phyloP scores from a whole-genome alignment of 139 green algal genomes.

The Chlorella sp. region DNA sequence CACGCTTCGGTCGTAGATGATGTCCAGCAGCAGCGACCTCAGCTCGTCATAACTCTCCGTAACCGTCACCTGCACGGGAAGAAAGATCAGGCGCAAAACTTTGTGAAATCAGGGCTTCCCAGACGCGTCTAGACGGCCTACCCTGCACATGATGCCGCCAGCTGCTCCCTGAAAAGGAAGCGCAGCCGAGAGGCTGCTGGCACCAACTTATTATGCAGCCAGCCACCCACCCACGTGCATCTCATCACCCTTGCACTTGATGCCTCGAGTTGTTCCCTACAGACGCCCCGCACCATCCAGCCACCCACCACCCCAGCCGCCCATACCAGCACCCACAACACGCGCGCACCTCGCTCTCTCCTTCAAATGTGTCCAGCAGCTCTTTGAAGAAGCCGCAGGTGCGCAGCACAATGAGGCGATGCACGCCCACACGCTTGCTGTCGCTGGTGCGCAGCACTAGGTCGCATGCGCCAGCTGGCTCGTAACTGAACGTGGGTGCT shows the following conservation, averaged over 20 bases:
- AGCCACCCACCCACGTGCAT: no score
- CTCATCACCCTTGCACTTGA: not conserved
- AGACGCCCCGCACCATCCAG: not conserved
- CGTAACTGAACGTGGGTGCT: not conserved
- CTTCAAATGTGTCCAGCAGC: not conserved
- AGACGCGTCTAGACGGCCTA: no score
- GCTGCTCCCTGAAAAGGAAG: no score
- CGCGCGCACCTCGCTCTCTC: not conserved
- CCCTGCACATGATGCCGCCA: no score
- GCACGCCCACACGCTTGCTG: constrained; percentile 11
- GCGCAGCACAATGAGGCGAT: constrained; percentile 30
- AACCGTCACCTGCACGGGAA: not conserved
- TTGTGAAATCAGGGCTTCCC: not conserved
- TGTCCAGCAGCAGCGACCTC: constrained; percentile 6
- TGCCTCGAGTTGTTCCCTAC: no score
- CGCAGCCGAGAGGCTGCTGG: no score
- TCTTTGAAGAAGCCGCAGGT: not conserved
- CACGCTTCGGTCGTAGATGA: not conserved
- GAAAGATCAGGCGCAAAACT: not conserved
- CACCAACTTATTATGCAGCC: not conserved
- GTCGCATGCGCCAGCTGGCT: not conserved
- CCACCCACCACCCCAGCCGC: not conserved
- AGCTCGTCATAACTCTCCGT: not conserved
- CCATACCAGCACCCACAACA: not conserved
- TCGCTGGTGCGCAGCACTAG: constrained; percentile 1